Base-by-base conservation (phyloP, 2,329 filamentous ascomycete genomes). In the Calonectria multiphialidica region DNA sequence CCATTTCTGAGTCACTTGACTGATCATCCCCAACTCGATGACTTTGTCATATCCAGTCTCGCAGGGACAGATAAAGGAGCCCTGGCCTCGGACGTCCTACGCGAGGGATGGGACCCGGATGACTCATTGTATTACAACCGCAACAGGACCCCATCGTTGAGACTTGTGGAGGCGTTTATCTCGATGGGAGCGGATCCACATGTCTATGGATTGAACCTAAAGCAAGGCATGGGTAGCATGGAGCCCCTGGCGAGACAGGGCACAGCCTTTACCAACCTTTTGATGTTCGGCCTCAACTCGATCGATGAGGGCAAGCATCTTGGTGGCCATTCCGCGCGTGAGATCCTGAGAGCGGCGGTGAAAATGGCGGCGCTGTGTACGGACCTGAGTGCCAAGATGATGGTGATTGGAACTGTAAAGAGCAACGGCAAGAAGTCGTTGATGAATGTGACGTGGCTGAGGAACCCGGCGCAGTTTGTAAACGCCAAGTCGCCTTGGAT, bases 31-130 rank as follows among this genome's bases (percentile, higher is more conserved):
- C 64, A 57, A 35, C 47, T 68, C n/a, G 68, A 71, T 15, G 63
- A 71, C n/a, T 67, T 71, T 16, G 62, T 71, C 63, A 63, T 71
- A 25, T 63, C 53, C 28, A 53, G 40, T 15, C 21, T 71, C 21
- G 25, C 53, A 18, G 25, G 44, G 21, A 45, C 37, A 40, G 12
- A 21, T 18, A 62, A 62, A 45, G 23, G 15, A 8, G 10, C 2
- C 42, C 35, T 66, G 7, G 66, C 66, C n/a, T 64, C 47, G 7
- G 64, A 68, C 2, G 13, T 68, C 28, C n/a, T 72, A 1, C 65
- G 70, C 13, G 70, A 65, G n/a, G 40, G 6, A 1, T 72, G 57
- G 57, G 33, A 49, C 10, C 50, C 23, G 50, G 30, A 53, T 16
- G 2, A n/a, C 18, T 40, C 28, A 21, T 10, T 61, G n/a, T 5